Conservation (phyloP, 805 yeast genomes). For the Metschnikowia gelsemii region DNA sequence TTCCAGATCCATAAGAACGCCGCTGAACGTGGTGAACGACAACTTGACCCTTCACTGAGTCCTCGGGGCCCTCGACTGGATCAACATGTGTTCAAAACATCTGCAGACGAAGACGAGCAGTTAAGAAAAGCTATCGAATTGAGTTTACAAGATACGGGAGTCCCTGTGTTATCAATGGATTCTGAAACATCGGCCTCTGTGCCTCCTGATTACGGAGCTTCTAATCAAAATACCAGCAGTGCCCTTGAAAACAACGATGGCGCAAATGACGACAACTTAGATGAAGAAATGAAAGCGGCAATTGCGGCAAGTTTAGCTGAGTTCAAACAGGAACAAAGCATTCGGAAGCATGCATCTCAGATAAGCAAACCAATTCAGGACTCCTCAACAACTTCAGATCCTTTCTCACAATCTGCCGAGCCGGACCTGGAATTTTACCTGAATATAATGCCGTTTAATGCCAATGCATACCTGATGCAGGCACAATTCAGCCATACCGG, state of each 20-base stretch:
- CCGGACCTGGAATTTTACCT: conserved; percentile 27
- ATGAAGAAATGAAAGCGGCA: conserved; percentile 86
- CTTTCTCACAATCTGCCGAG: conserved; percentile 15
- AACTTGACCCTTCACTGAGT: conserved; percentile 37
- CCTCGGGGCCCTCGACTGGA: conserved; percentile 40
- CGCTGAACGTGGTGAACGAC: conserved; percentile 26
- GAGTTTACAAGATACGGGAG: conserved; percentile 59
- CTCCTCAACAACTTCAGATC: background rate
- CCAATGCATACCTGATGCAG: conserved; percentile 10
- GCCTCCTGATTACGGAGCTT: conserved; percentile 10
- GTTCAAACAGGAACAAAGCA: conserved; percentile 37
- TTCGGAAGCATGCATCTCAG: background rate
- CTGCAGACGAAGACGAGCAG: conserved; percentile 69
- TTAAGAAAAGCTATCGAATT: conserved; percentile 73
- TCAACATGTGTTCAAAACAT: conserved; percentile 71
- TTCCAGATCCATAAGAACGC: conserved; percentile 55
- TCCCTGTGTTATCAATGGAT: conserved; percentile 3
- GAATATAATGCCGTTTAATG: conserved; percentile 18
- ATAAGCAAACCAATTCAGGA: background rate
- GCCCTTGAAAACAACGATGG: no score
- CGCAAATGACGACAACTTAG: conserved; percentile 68
- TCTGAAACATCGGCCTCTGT: conserved; percentile 26
- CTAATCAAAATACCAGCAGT: conserved; percentile 19
- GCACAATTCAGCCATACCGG: background rate
- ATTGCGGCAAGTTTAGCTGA: conserved; percentile 88